Evolutionary conservation across 345 rosid species (phyloP).

Genomic region (Stellera chamaejasme): DNA sequence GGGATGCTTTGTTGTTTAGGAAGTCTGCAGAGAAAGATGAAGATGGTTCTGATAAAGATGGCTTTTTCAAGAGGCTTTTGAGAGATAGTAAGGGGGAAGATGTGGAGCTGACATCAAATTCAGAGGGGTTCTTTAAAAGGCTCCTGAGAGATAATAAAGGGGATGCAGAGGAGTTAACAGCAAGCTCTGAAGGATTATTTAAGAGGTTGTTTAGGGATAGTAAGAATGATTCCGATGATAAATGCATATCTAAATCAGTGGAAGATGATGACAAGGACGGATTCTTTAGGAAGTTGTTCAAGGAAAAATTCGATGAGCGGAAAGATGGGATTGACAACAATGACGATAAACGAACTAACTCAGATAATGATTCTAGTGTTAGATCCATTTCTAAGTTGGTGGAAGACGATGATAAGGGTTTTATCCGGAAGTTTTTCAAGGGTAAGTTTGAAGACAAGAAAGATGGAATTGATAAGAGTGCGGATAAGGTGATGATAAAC

Average conservation of each 20-base stretch:
- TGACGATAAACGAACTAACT: conserved; percentile 6
- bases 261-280: conserved; percentile 23
- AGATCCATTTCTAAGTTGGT: conserved; percentile 32
- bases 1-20: conserved; percentile 92
- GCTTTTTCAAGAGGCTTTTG: conserved; percentile 89
- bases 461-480: conserved; percentile 42
- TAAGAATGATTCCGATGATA: conserved; percentile 41
- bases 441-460: conserved; percentile 78
- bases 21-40: conserved; percentile 91
- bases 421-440: conserved; percentile 74
- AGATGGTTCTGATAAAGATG: conserved; percentile 85
- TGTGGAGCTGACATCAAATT: conserved; percentile 61
- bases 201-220: conserved; percentile 62
- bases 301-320: conserved; percentile 37
- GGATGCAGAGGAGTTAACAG: conserved; percentile 57
- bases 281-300: conserved; percentile 59
- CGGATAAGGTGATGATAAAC: conserved; percentile 25
- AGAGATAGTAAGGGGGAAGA: conserved; percentile 73
- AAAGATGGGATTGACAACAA: conserved; percentile 10
- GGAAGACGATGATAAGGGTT: conserved; percentile 81
- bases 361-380: no score
- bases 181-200: conserved; percentile 69
- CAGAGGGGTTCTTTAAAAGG: conserved; percentile 76
- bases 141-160: conserved; percentile 61
- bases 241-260: conserved; percentile 42